These are phyloP conservation scores for Lagenidium sp. DNA, from an alignment of 352 stramenopile species.

Conservation along the genomic window DNA sequence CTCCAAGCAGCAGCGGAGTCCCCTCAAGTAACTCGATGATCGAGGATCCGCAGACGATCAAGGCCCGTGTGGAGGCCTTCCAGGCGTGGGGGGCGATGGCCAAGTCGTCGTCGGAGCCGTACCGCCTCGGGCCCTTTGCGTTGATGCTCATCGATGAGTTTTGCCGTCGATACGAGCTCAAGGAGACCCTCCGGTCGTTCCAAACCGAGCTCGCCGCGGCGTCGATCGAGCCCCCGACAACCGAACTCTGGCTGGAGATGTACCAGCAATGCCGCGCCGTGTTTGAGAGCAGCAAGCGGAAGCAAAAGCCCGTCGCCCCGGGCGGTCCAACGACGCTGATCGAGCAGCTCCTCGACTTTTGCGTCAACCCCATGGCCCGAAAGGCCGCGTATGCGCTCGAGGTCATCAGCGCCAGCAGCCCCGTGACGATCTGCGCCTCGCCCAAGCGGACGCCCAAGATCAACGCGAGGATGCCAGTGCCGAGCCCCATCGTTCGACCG, in stretches of 20 bases:
- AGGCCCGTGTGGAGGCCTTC: no score
- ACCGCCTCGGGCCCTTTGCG: constrained; percentile 28
- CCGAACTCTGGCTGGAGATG: constrained; percentile 56
- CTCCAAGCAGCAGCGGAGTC: no score
- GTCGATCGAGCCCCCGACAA: constrained; percentile 10
- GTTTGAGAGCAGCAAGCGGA: constrained; percentile 14
- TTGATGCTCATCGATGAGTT: constrained; percentile 60
- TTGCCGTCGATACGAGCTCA: constrained; percentile 25
- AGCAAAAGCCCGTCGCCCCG: not conserved
- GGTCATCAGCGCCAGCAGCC: constrained; percentile 14
- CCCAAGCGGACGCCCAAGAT: constrained; percentile 28
- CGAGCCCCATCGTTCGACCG: constrained; percentile 40
- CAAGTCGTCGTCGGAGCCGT: no score
- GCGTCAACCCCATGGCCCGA: constrained; percentile 12
- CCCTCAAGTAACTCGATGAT: no score
- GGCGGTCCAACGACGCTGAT: constrained; percentile 13
- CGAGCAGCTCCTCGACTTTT: constrained; percentile 51
- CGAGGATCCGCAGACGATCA: no score
- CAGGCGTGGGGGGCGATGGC: no score
- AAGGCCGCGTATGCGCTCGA: constrained; percentile 24
- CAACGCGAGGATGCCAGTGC: no score
- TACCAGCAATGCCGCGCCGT: constrained; percentile 30
- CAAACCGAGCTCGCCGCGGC: constrained; percentile 27
- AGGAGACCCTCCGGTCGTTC: constrained; percentile 19
- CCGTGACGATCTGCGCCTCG: constrained; percentile 30